Conservation (phyloP, 2,329 filamentous ascomycete genomes). For the Diaporthe australafricana region DNA sequence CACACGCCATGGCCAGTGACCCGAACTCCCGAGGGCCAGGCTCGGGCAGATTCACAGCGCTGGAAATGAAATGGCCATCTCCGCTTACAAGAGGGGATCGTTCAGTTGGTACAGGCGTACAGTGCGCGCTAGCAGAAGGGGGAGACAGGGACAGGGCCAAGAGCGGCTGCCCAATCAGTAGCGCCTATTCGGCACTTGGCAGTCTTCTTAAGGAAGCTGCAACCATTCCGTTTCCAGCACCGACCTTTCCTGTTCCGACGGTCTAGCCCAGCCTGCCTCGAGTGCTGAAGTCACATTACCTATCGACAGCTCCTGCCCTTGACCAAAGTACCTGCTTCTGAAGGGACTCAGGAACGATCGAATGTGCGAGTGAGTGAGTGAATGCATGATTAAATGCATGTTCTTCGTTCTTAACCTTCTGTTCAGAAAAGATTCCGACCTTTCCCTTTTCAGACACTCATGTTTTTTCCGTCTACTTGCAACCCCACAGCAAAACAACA, state of each 20-base stretch:
- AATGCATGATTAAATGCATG: neutral
- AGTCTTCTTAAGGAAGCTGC: conserved; percentile 31
- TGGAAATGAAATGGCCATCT: conserved; percentile 23
- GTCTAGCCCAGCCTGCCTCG: neutral
- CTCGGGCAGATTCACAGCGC: neutral
- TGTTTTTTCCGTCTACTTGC: neutral
- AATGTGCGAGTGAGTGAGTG: no score
- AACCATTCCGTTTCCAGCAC: conserved; percentile 20
- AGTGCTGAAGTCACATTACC: neutral
- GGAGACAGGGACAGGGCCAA: conserved; percentile 10
- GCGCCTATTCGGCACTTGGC: neutral
- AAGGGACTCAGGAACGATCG: neutral
- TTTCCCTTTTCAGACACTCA: conserved; percentile 11
- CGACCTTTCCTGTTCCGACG: conserved; percentile 24
- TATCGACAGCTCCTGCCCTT: neutral
- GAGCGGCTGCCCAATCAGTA: conserved; percentile 9
- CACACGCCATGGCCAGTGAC: conserved; percentile 24
- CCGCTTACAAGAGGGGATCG: conserved; percentile 6
- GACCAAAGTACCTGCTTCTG: neutral
- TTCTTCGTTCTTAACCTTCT: neutral
- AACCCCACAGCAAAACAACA: conserved; percentile 16
- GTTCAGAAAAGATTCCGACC: neutral
- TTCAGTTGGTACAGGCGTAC: conserved; percentile 5
- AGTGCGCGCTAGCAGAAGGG: conserved; percentile 5
- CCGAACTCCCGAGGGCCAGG: conserved; percentile 4